Base-by-base conservation (phyloP, 2,329 filamentous ascomycete species). In the Hypoxylon sp. region DNA sequence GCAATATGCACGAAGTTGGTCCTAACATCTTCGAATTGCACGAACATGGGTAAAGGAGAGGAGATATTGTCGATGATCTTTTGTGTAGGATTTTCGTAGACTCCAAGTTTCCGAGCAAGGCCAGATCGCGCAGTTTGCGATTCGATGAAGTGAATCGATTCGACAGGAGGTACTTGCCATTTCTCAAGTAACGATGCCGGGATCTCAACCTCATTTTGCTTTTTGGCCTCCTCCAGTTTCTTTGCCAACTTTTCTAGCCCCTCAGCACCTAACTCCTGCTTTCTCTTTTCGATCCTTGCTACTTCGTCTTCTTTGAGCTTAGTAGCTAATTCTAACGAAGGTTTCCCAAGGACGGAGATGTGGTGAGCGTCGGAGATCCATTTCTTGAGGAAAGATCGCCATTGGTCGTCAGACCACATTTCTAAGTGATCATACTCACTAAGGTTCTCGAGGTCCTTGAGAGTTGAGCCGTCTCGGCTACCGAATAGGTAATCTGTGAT, bases 21-120 rank as follows among this genome's bases (percentile, higher is more conserved):
- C 1, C 92, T 91, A 13, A 98, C 94, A 76, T 97, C 91, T 81
- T 99, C 96, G 72, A 97, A 99, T 80, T 99, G 95, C n/a, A 99
- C 86, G 80, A 98, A 99, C 2, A 98, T 83, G 0, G 94, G 92
- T n/a, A 90, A 78, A 6, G 83, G 84, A 17, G 82, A 72, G 40
- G 87, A 85, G 44, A 93, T 89, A 13, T 85, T 83, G 77, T 98
- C 93, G 54, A 99, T 89, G 54, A 91, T 81, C 67, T 89, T 85
- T 79, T 99, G 96, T 3, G 93, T 88, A 3, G 86, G 79, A 72
- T 93, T 95, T 31, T 90, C 82, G 0, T 87, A 84, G 25, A 85
- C 82, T 0, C 94, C 95, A 54, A 94, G 82, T 69, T 89, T 86
- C 74, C 90, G 88, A 13, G 95, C 96, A 66, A 90, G 82, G 31